Evolutionary conservation across 2,329 filamentous ascomycete genomes (phyloP), one percentile per base, ranked within the genome.

Genomic region (Aspergillus glaucus): DNA sequence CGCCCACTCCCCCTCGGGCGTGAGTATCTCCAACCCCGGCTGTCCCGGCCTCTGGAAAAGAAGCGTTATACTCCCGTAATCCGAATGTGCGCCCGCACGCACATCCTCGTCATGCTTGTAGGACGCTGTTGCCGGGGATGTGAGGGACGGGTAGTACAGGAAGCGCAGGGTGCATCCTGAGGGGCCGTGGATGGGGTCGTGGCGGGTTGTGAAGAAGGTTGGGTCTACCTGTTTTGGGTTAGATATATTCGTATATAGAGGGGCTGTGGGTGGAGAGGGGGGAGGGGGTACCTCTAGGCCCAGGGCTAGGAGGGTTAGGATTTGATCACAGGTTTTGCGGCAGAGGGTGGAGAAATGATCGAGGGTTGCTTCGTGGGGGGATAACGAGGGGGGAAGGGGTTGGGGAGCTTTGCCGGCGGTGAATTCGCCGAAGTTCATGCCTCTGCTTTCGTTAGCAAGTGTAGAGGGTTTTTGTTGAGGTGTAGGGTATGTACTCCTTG

Each of bases 401-500:
- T 97, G 92, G 53, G 86, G 82, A 12, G 86, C 79, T 68, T 84
- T 82, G 57, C 81, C 78, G 53, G 82, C 58, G 49, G 75, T 64
- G 64, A 93, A 95, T 58, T 88, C 82, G 55, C 86, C 88, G 62
- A 97, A 86, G 73, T 97, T 98, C 77, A 97, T 92, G 34, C 86
- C 89, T 74, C 90, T 93, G 34, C 17, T 24, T 19, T 39, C 15
- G 12, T 22, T 22, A 34, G 30, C 15, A 10, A 12, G 28, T 34
- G 28, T 6, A 45, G 9, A 28, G 26, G 26, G 9, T 28, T 8
- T 28, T 3, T 17, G 34, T 8, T 37, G 6, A 6, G 32, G 9
- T 37, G n/a, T n/a, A 10, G n/a, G 37, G 41, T 19, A 59, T 73
- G 61, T 70, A 91, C 88, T 95, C 88, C 76, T 95, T 95, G 59